Conservation (phyloP, 768 basidiomycete genomes). For the Tubosaeta brunneosetosa region DNA sequence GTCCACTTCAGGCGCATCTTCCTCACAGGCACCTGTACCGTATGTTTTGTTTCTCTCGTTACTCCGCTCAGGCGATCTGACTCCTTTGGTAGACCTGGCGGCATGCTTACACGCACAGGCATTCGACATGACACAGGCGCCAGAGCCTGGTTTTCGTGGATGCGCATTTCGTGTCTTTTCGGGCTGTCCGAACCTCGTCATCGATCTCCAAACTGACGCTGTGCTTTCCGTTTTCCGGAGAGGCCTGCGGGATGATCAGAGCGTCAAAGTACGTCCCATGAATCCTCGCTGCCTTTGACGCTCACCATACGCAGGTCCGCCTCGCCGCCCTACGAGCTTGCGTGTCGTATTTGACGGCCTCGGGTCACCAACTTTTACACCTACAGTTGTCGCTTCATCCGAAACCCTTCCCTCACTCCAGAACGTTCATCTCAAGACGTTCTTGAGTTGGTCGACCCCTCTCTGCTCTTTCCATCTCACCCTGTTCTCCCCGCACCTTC, state of each 20-base stretch:
- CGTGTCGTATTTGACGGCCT: slow-evolving; percentile 61
- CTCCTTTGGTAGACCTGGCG: slow-evolving; percentile 25
- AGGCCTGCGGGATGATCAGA: slow-evolving; percentile 63
- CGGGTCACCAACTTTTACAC: slow-evolving; percentile 64
- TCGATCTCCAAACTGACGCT: slow-evolving; percentile 69
- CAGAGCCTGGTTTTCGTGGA: slow-evolving; percentile 39
- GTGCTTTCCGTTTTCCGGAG: slow-evolving; percentile 63
- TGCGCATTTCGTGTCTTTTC: slow-evolving; percentile 70
- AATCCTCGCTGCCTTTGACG: background rate
- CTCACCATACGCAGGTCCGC: slow-evolving; percentile 47
- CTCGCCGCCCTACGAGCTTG: slow-evolving; percentile 68
- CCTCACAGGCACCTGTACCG: slow-evolving; percentile 31
- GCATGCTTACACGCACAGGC: slow-evolving; percentile 72
- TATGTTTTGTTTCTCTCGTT: slow-evolving; percentile 6
- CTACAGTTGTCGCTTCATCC: slow-evolving; percentile 55
- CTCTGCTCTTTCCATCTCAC: slow-evolving; percentile 62
- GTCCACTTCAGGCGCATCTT: slow-evolving; percentile 9
- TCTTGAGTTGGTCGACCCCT: slow-evolving; percentile 65
- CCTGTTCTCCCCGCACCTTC: slow-evolving; percentile 72
- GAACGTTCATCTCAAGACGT: slow-evolving; percentile 52
- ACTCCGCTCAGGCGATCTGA: background rate
- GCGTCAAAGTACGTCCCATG: slow-evolving; percentile 50
- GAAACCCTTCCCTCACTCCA: slow-evolving; percentile 44
- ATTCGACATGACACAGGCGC: slow-evolving; percentile 51
- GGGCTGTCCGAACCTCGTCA: slow-evolving; percentile 68